Conservation (phyloP, 2,329 filamentous ascomycete genomes). For the Phyllosticta citriasiana region DNA sequence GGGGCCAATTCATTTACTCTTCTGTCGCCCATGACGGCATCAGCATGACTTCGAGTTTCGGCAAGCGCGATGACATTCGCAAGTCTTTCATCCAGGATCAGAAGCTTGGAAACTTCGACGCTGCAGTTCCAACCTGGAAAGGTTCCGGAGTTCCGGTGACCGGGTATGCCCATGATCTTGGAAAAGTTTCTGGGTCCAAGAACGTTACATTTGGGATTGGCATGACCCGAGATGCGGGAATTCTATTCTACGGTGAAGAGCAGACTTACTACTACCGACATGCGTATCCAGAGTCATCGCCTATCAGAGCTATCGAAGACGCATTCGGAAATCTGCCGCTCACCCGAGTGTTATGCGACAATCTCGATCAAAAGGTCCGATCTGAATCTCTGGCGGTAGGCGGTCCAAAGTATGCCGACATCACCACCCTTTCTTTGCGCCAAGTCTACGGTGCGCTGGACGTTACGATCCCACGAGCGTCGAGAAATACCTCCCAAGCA, state of each 20-base stretch:
- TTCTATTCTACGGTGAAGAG: constrained; percentile 32
- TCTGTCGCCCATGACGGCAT: constrained; percentile 12
- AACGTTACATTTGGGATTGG: constrained; percentile 34
- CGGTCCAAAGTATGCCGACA: constrained; percentile 32
- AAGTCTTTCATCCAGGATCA: background rate
- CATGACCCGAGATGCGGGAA: constrained; percentile 28
- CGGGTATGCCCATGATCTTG: constrained; percentile 27
- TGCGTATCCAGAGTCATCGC: constrained; percentile 16
- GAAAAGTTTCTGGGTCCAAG: constrained; percentile 17
- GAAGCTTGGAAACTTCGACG: constrained; percentile 20
- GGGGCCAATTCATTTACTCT: constrained; percentile 33
- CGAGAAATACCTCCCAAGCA: constrained; percentile 20
- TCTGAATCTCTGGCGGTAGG: constrained; percentile 22
- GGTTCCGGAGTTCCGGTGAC: constrained; percentile 16
- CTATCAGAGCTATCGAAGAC: constrained; percentile 24
- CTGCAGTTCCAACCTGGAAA: constrained; percentile 7
- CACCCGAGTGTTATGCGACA: constrained; percentile 24
- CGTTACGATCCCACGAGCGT: constrained; percentile 25
- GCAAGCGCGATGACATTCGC: constrained; percentile 2
- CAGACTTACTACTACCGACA: constrained; percentile 33
- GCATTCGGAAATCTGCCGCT: constrained; percentile 31
- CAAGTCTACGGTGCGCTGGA: constrained; percentile 35
- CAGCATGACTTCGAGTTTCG: constrained; percentile 7
- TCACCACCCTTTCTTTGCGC: constrained; percentile 31
- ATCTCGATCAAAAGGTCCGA: constrained; percentile 24